These are phyloP conservation scores for Mitragyna speciosa DNA, from an alignment of 257 asterid genomes.

Conservation along the genomic window DNA sequence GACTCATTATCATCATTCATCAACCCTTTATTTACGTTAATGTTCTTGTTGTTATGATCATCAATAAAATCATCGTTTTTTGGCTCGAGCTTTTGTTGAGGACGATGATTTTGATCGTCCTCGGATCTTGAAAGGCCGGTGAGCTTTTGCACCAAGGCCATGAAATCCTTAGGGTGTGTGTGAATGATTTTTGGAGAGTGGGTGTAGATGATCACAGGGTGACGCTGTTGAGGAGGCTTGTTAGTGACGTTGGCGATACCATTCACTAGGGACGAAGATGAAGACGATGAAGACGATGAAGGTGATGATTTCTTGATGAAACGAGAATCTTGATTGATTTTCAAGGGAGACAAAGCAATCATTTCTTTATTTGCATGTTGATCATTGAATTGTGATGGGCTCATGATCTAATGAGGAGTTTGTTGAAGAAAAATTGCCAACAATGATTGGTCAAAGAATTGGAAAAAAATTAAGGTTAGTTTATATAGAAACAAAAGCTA, in stretches of 20 bases:
- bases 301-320: constrained; percentile 33
- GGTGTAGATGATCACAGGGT: constrained; percentile 45
- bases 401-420: constrained; percentile 3
- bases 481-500: background rate
- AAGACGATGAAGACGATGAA: background rate
- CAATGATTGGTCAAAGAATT: background rate
- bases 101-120: constrained; percentile 7
- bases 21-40: background rate
- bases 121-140: constrained; percentile 37
- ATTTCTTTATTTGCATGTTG: constrained; percentile 26
- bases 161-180: constrained; percentile 41
- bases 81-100: constrained; percentile 3
- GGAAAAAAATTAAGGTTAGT: background rate
- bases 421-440: background rate
- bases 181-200: constrained; percentile 42
- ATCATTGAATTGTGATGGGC: constrained; percentile 17
- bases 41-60: background rate
- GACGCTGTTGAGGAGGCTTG: constrained; percentile 25
- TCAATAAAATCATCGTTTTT: background rate
- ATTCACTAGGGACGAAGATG: background rate
- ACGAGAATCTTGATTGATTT: constrained; percentile 32
- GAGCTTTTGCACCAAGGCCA: constrained; percentile 47
- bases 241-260: background rate
- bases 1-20: constrained; percentile 29
- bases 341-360: constrained; percentile 14